Base-by-base conservation (phyloP, 1,284 basidiomycete genomes). In the Ustilago xerochloae region DNA sequence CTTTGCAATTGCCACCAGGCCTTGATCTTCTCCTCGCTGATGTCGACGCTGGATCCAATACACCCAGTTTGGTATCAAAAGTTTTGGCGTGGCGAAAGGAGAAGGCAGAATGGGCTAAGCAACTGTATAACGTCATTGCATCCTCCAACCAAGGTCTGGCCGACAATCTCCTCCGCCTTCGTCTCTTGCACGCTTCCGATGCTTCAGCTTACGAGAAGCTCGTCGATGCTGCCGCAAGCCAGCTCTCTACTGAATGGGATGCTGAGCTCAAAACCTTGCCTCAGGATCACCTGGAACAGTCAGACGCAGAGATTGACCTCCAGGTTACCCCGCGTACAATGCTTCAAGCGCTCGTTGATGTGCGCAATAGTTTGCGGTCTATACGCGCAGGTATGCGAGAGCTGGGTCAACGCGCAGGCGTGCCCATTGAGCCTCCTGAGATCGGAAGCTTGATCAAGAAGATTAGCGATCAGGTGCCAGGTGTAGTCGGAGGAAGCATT, bases 401-500 rank as follows among this genome's bases (percentile, higher is more conserved):
- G 69, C 94, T 99, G 91, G 94, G 95, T n/a, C 85, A 86, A 3
- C 86, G 88, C 1, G 90, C 92, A 0, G 90, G 87, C 12, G 93
- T 95, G 10, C 92, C 93, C 10, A 95, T 99, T 71, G 97, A 99
- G 84, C 97, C 97, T 1, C 85, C 87, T 7, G 90, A 93, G 84
- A 97, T 99, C 86, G 94, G 93, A 0, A 86, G 87, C 36, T 88
- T 99, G n/a, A 88, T 99, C 48, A 90, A 97, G 81, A 87, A 88
- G 7, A 96, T 93, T 75, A 87, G 91, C 26, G 86, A 89, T 16
- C 41, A 75, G 6, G 88, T 91, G 63, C 88, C 90, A 1, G 97
- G 96, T 41, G 90, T 98, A 3, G 87, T 99, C 32, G 94, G 93
- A 9, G 95, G 94, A 36, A 96, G 96, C 30, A 96, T 99, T 4